These are phyloP conservation scores for Blastomyces parvus DNA, from an alignment of 2,329 filamentous ascomycete species.

Conservation along the genomic window DNA sequence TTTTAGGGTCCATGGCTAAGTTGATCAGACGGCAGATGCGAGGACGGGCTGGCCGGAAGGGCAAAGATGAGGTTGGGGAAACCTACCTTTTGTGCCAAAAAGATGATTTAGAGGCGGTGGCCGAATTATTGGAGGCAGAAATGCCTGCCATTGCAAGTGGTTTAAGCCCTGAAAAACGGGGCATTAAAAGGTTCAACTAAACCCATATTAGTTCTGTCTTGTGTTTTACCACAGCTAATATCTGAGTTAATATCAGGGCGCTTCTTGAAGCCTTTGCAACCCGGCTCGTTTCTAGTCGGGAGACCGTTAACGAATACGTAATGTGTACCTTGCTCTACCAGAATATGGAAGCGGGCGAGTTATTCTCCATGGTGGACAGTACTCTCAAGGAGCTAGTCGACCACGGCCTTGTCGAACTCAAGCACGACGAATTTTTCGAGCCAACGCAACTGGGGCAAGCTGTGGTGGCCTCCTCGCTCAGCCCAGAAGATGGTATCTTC, in stretches of 20 bases:
- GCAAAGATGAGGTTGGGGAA: conserved; percentile 67
- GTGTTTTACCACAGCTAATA: neutral
- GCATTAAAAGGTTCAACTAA: conserved; percentile 51
- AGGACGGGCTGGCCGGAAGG: conserved; percentile 66
- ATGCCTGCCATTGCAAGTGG: conserved; percentile 61
- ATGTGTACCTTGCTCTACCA: conserved; percentile 56
- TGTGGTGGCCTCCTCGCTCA: conserved; percentile 61
- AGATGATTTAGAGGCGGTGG: conserved; percentile 58
- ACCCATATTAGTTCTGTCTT: neutral
- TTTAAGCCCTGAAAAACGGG: conserved; percentile 55
- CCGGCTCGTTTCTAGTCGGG: conserved; percentile 55
- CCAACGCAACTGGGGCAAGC: conserved; percentile 60
- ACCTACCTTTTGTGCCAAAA: conserved; percentile 66
- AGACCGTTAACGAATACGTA: conserved; percentile 59
- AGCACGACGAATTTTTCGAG: conserved; percentile 44
- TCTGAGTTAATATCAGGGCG: conserved; percentile 42
- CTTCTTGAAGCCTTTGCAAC: conserved; percentile 62
- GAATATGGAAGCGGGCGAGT: conserved; percentile 42
- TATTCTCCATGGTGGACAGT: conserved; percentile 47
- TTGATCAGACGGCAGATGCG: conserved; percentile 58
- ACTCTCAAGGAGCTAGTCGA: conserved; percentile 50
- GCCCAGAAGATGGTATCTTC: conserved; percentile 66
- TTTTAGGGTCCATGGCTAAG: conserved; percentile 18
- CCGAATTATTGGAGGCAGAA: conserved; percentile 62
- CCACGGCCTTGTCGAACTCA: conserved; percentile 47